phyloP scores from a whole-genome alignment of 208 protist genomes.

The Trypanosoma melophagium region DNA sequence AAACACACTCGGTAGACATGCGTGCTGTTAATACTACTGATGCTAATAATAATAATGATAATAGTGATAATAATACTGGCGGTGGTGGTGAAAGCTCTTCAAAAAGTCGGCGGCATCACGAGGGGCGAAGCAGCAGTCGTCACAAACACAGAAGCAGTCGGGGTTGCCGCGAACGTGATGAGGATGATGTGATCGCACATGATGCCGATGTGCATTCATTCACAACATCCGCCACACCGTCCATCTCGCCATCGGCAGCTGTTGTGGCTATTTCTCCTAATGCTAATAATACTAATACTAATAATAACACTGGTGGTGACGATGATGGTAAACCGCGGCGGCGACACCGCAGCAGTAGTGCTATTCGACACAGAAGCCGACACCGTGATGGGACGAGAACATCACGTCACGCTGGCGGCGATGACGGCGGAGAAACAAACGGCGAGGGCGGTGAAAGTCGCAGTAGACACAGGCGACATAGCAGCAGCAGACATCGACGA shows the following conservation, averaged over 20 bases:
- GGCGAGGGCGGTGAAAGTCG: conserved; percentile 5
- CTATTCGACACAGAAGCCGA: conserved; percentile 11
- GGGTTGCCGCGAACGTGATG: neutral
- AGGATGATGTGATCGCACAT: neutral
- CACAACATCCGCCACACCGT: no score
- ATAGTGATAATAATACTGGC: neutral
- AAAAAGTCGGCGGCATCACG: neutral
- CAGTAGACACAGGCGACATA: conserved; percentile 4
- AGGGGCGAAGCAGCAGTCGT: neutral
- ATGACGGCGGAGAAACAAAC: neutral
- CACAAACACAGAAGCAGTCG: neutral
- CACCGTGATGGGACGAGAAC: conserved; percentile 10
- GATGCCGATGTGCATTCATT: neutral
- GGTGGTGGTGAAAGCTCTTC: no score
- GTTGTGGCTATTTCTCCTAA: neutral
- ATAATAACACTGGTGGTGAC: neutral
- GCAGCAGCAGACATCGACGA: conserved; percentile 30
- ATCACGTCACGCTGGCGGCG: neutral
- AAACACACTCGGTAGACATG: no score
- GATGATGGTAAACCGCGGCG: neutral
- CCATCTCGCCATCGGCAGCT: neutral
- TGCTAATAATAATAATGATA: neutral
- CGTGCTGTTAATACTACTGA: neutral
- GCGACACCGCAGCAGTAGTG: conserved; percentile 20
- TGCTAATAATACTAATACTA: neutral